phyloP scores from a whole-genome alignment of 2,329 filamentous ascomycete genomes.

The Beauveria asiatica region DNA sequence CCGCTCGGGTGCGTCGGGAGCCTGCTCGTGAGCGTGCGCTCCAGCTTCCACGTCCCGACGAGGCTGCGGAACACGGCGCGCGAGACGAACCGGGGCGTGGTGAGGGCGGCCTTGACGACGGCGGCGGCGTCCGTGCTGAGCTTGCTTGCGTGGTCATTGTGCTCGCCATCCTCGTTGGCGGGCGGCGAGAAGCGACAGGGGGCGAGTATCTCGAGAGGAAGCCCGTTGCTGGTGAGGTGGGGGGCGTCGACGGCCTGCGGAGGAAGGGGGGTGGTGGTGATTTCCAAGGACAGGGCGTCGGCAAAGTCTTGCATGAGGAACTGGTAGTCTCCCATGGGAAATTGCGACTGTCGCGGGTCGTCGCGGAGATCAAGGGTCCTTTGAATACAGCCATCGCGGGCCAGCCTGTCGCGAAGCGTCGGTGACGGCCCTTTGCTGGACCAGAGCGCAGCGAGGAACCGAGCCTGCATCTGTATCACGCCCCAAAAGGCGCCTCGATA shows the following conservation, averaged over 20 bases:
- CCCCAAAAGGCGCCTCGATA: slow-evolving; percentile 83
- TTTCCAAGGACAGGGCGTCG: slow-evolving; percentile 45
- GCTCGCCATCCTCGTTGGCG: slow-evolving; percentile 27
- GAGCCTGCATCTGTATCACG: slow-evolving; percentile 79
- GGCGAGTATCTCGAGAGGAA: slow-evolving; percentile 45
- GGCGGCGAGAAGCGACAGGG: slow-evolving; percentile 44
- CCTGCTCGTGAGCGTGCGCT: slow-evolving; percentile 45
- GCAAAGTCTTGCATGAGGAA: slow-evolving; percentile 68
- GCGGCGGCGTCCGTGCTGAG: slow-evolving; percentile 39
- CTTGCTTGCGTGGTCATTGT: slow-evolving; percentile 28
- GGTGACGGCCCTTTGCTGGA: slow-evolving; percentile 19
- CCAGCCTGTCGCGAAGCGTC: slow-evolving; percentile 31
- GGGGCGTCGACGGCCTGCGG: slow-evolving; percentile 22
- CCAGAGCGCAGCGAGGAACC: slow-evolving; percentile 58
- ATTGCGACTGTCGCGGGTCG: slow-evolving; percentile 53
- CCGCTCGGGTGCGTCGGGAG: slow-evolving; percentile 54
- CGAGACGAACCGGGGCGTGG: slow-evolving; percentile 45
- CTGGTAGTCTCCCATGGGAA: slow-evolving; percentile 75
- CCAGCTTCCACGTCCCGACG: slow-evolving; percentile 60
- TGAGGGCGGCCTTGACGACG: slow-evolving; percentile 33
- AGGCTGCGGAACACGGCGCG: slow-evolving; percentile 62
- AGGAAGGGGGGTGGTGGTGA: slow-evolving; percentile 23
- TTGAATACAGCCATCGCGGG: slow-evolving; percentile 34
- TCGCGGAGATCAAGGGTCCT: slow-evolving; percentile 42
- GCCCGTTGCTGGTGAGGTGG: slow-evolving; percentile 30